Evolutionary conservation across 768 basidiomycete species (phyloP).

Genomic region (Auriscalpium microsporum): DNA sequence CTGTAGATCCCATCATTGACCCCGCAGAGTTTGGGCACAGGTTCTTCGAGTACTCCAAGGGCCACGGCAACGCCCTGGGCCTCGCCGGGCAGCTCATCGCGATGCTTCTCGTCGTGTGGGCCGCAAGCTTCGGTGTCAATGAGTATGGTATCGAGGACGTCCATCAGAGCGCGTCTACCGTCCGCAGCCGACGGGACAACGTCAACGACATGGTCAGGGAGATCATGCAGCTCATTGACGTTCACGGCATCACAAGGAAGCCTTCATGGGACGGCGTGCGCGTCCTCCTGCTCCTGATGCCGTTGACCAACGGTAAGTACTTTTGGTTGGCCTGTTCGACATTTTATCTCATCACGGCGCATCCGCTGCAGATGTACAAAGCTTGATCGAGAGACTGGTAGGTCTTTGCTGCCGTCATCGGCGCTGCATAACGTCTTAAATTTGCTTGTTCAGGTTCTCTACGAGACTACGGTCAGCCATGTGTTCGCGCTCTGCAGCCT

Average conservation of each 20-base stretch:
- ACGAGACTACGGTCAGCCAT: conserved; percentile 78
- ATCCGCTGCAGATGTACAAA: conserved; percentile 29
- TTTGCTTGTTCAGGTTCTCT: conserved; percentile 47
- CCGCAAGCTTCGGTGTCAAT: conserved; percentile 80
- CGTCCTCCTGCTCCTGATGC: conserved; percentile 67
- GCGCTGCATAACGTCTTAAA: conserved; percentile 12
- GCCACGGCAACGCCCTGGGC: conserved; percentile 47
- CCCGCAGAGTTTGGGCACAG: conserved; percentile 70
- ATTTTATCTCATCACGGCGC: background rate
- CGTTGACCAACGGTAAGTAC: conserved; percentile 71
- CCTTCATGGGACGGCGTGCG: conserved; percentile 86
- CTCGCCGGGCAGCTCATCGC: conserved; percentile 69
- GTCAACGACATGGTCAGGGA: conserved; percentile 68
- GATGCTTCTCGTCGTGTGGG: conserved; percentile 82
- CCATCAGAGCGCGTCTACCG: conserved; percentile 25
- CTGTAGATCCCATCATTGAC: conserved; percentile 77
- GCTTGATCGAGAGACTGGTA: conserved; percentile 37
- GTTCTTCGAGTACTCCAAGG: conserved; percentile 58
- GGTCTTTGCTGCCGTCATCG: conserved; percentile 1
- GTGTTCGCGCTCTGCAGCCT: conserved; percentile 66
- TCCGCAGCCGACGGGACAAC: conserved; percentile 39
- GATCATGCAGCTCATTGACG: conserved; percentile 72
- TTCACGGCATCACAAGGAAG: conserved; percentile 66
- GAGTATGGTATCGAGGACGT: conserved; percentile 56
- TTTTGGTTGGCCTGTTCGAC: background rate